Evolutionary conservation across 1,284 basidiomycete species (phyloP), one percentile per base, ranked within the genome.

Genomic region (Sanguinoderma infundibulare): DNA sequence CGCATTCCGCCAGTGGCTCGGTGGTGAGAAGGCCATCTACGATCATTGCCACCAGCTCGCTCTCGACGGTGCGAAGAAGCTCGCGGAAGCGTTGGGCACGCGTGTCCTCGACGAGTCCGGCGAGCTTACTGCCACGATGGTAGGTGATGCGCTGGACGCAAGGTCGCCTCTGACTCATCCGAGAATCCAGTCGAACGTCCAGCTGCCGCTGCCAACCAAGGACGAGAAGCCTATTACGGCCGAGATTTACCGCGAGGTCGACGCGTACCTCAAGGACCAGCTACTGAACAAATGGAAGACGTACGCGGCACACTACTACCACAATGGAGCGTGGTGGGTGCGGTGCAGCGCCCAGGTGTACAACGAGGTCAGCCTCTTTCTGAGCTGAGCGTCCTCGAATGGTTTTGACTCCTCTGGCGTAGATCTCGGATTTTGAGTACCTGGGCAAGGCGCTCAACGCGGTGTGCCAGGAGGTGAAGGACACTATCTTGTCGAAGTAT

Each of bases 11-110:
- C 71, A 85, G 53, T 90, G 87, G 83, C 79, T 96, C 22, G 95
- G 95, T 1, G 95, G 95, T 2, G 95, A 97, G 75, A 78, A 83
- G 17, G 83, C 83, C 59, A 95, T 96, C 63, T 88, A 90, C 70
- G 79, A 77, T 4, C 94, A 96, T 74, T 93, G 87, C 68, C 89
- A 89, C 69, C 72, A 81, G 7, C 82, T 96, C 26, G 95, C 95
- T 0, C 67, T 90, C 1, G 77, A 82, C 56, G 95, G 94, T 20
- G 94, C 92, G 0, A 81, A 83, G 61, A 77, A 78, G 14, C 79
- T 95, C 3, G 85, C 87, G 0, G 81, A 87, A 64, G 74, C 89
- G 2, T 75, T 94, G 35, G 86, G 85, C 6, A 95, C 93, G 1
- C 72, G 74, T 0, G 79, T 92, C 1, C 78, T 96, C 76, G 85